These are phyloP conservation scores for Mycosarcoma mackinlayi DNA, from an alignment of 1,284 basidiomycete genomes.

Conservation along the genomic window DNA sequence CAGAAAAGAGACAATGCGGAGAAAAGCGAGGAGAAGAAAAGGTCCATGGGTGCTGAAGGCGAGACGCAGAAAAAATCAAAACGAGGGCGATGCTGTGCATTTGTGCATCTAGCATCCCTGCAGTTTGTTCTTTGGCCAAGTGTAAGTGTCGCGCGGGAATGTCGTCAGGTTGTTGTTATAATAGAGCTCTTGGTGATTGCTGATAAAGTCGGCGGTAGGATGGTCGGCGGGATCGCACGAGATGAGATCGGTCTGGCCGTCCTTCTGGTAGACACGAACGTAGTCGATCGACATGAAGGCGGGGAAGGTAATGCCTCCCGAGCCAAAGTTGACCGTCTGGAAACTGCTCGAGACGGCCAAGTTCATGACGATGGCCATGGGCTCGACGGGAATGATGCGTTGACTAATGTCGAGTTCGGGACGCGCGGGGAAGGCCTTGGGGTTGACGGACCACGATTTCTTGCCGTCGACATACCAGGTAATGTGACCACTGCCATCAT, in stretches of 20 bases:
- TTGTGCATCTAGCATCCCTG: conserved; percentile 44
- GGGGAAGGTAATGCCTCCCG: conserved; percentile 50
- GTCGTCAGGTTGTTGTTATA: conserved; percentile 61
- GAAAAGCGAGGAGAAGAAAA: not conserved
- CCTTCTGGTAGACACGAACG: conserved; percentile 63
- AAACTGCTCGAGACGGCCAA: conserved; percentile 62
- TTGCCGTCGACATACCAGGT: conserved; percentile 66
- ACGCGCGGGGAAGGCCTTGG: conserved; percentile 40
- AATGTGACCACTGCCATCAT: conserved; percentile 54
- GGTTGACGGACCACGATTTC: conserved; percentile 61
- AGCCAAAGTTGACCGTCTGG: conserved; percentile 57
- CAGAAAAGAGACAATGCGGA: no score
- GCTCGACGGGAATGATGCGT: conserved; percentile 61
- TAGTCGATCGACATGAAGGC: conserved; percentile 59
- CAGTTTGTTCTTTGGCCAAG: conserved; percentile 61
- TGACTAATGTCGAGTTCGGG: conserved; percentile 50
- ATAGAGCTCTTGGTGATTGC: conserved; percentile 59
- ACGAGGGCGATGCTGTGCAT: not conserved
- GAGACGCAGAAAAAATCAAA: no score
- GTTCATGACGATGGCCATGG: conserved; percentile 65
- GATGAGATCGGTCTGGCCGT: conserved; percentile 41
- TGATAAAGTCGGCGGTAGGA: conserved; percentile 65
- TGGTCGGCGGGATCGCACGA: conserved; percentile 62
- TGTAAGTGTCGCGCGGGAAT: conserved; percentile 45
- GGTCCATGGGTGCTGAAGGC: no score